Conservation (phyloP, 116 monocot species). For the Trichopus zeylanicus region DNA sequence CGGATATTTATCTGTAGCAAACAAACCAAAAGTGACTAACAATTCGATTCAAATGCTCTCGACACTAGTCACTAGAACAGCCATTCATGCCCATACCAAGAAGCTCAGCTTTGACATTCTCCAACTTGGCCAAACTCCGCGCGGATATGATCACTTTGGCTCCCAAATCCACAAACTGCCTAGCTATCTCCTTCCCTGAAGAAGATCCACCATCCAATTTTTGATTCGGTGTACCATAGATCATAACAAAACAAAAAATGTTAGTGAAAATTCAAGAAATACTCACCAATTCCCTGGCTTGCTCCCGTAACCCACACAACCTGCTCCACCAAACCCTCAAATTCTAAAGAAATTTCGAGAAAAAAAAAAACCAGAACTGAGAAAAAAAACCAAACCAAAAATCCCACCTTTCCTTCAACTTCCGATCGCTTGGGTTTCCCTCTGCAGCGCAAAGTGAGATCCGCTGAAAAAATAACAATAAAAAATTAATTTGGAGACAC, state of each 20-base stretch:
- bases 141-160: conserved; percentile 95
- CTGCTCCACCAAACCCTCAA: neutral
- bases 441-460: conserved; percentile 1
- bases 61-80: neutral
- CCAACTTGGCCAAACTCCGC: conserved; percentile 65
- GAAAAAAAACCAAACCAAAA: neutral
- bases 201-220: neutral
- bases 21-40: neutral
- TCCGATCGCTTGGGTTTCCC: conserved; percentile 2
- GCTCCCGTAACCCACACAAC: conserved; percentile 6
- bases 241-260: neutral
- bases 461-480: conserved; percentile 3
- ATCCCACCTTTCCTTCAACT: conserved; percentile 4
- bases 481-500: too few species aligned
- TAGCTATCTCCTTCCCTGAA: conserved; percentile 73
- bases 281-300: conserved; percentile 7
- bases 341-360: neutral
- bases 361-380: neutral
- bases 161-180: conserved; percentile 70
- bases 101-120: conserved; percentile 69
- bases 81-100: conserved; percentile 28
- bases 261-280: neutral
- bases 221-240: neutral
- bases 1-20: conserved; percentile 44
- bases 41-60: neutral